These are phyloP conservation scores for Penicillium salamii DNA, from an alignment of 495 filamentous ascomycete species.

Conservation along the genomic window DNA sequence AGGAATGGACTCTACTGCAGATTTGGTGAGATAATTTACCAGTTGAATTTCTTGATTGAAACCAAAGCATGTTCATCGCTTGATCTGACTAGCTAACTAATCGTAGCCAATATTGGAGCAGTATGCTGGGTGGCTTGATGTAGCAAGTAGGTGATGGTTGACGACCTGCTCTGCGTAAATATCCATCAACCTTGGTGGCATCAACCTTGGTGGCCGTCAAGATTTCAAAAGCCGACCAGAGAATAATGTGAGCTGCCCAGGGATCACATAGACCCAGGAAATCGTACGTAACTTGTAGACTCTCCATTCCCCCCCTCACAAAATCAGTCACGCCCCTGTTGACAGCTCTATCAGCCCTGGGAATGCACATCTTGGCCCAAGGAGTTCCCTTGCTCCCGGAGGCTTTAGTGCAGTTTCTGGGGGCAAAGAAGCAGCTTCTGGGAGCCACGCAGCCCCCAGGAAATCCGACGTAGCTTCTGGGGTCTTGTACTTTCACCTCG, in stretches of 20 bases:
- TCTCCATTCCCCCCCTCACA: not conserved
- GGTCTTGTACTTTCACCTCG: not conserved
- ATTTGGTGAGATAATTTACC: not conserved
- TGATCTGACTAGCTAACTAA: not conserved
- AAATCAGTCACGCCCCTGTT: not conserved
- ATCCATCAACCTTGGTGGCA: too few relatives aligned
- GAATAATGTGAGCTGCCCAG: not conserved
- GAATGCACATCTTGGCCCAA: not conserved
- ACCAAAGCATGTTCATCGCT: not conserved
- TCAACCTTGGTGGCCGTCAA: not conserved
- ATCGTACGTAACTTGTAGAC: not conserved
- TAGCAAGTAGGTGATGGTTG: not conserved
- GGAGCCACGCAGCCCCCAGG: not conserved
- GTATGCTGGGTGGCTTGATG: not conserved
- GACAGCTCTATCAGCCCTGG: not conserved
- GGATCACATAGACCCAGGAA: not conserved
- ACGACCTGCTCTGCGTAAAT: not conserved
- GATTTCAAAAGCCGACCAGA: not conserved
- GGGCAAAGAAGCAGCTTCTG: not conserved
- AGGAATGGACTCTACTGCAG: not conserved
- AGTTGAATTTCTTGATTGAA: not conserved
- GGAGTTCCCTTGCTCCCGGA: too few relatives aligned
- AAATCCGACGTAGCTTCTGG: not conserved
- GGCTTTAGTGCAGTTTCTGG: not conserved
- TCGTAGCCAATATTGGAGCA: not conserved